phyloP scores from a whole-genome alignment of 257 asterid genomes.

The Primulina huaijiensis region DNA sequence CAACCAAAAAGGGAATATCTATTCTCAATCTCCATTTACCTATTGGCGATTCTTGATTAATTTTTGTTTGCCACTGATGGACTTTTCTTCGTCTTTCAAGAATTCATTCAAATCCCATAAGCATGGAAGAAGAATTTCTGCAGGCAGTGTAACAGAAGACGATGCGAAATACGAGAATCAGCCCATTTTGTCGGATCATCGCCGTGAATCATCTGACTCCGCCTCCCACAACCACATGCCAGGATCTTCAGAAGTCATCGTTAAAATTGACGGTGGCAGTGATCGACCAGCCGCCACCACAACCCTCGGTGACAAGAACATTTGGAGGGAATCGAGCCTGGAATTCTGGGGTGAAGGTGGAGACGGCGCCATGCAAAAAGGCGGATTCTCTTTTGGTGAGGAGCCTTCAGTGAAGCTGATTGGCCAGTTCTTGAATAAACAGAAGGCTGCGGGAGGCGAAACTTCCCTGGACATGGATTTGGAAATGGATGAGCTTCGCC shows the following conservation, averaged over 20 bases:
- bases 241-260: conserved; percentile 46
- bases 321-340: conserved; percentile 39
- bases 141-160: conserved; percentile 27
- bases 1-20: too few relatives aligned
- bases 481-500: conserved; percentile 62
- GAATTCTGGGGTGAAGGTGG: conserved; percentile 43
- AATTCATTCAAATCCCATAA: conserved; percentile 44
- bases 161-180: conserved; percentile 37
- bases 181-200: conserved; percentile 46
- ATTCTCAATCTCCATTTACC: background rate
- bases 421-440: conserved; percentile 55
- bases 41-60: background rate
- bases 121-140: conserved; percentile 34
- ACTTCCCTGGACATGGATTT: conserved; percentile 58
- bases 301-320: background rate
- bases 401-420: conserved; percentile 67
- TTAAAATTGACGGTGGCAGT: conserved; percentile 46
- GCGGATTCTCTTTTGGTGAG: conserved; percentile 20
- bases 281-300: conserved; percentile 18
- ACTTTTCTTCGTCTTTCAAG: conserved; percentile 50
- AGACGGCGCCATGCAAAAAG: conserved; percentile 22
- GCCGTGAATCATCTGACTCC: conserved; percentile 26
- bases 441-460: conserved; percentile 53
- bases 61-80: conserved; percentile 28
- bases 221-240: conserved; percentile 14